These are phyloP conservation scores for Rhipidocladum racemiflorum DNA, from an alignment of 176 grass and related monocot genomes.

Conservation along the genomic window DNA sequence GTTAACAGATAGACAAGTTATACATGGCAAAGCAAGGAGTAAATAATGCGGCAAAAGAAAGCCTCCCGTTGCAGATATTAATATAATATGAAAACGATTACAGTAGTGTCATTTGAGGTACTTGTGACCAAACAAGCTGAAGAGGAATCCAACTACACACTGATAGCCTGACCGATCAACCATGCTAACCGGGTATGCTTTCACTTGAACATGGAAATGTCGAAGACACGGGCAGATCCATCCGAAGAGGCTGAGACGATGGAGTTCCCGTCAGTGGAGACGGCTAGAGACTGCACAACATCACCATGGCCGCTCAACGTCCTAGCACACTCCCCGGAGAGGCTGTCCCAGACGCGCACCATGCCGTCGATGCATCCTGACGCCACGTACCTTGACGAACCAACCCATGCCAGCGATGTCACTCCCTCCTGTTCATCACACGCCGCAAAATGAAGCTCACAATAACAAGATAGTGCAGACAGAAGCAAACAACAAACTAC, in stretches of 20 bases:
- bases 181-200: neutral
- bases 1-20: too few species aligned
- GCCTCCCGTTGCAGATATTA: too few species aligned
- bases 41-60: too few species aligned
- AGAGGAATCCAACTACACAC: neutral
- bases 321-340: slow-evolving; percentile 53
- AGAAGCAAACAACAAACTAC: too few species aligned
- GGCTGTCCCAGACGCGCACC: slow-evolving; percentile 85
- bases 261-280: slow-evolving; percentile 35
- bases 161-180: too few species aligned
- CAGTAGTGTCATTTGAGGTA: neutral
- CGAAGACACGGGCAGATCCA: slow-evolving; percentile 49
- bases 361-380: slow-evolving; percentile 71
- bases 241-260: slow-evolving; percentile 66
- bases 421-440: slow-evolving; percentile 59
- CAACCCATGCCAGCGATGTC: slow-evolving; percentile 63
- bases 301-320: slow-evolving; percentile 53
- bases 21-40: too few species aligned
- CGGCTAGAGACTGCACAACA: slow-evolving; percentile 57
- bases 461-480: too few species aligned
- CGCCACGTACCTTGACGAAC: slow-evolving; percentile 63
- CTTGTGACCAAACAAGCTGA: neutral
- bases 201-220: slow-evolving; percentile 48
- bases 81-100: too few species aligned
- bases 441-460: neutral